Evolutionary conservation across 1,284 basidiomycete species (phyloP).

Genomic region (Xerocomus amazonicus): DNA sequence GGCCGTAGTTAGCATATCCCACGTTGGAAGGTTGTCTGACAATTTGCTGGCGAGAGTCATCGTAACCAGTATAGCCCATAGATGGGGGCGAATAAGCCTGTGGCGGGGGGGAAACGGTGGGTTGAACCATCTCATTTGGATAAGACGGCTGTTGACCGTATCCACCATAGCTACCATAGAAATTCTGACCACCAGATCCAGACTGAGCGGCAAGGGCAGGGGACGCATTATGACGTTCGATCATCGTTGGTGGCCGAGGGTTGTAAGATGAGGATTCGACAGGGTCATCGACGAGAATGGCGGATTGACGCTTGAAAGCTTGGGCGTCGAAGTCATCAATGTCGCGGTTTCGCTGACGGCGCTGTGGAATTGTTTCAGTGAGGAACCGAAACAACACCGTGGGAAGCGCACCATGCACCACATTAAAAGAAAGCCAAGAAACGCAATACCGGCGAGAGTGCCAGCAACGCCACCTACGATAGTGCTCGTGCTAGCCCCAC

Average conservation of each 20-base stretch:
- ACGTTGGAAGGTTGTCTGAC: slow-evolving; percentile 20
- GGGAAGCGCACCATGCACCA: slow-evolving; percentile 50
- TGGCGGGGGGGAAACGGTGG: slow-evolving; percentile 8
- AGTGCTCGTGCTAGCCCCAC: slow-evolving; percentile 35
- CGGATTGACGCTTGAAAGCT: slow-evolving; percentile 58
- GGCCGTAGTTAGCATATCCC: slow-evolving; percentile 18
- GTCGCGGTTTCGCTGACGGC: slow-evolving; percentile 39
- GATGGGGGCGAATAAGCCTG: slow-evolving; percentile 12
- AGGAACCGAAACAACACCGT: background rate
- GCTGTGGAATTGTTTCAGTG: slow-evolving; percentile 36
- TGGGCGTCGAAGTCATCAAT: slow-evolving; percentile 48
- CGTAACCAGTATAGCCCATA: slow-evolving; percentile 20
- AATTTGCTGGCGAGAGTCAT: slow-evolving; percentile 26
- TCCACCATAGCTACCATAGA: slow-evolving; percentile 32
- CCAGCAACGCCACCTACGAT: slow-evolving; percentile 55
- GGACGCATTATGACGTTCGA: slow-evolving; percentile 41
- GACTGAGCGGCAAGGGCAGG: slow-evolving; percentile 26
- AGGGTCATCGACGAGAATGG: slow-evolving; percentile 51
- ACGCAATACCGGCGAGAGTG: slow-evolving; percentile 45
- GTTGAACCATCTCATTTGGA: slow-evolving; percentile 18
- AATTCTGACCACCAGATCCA: slow-evolving; percentile 21
- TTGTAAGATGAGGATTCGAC: slow-evolving; percentile 29
- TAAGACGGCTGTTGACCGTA: slow-evolving; percentile 38
- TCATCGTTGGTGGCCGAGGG: slow-evolving; percentile 55
- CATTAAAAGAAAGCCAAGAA: slow-evolving; percentile 45